phyloP scores from a whole-genome alignment of 805 yeast species.

The Starmerella etchellsii region DNA sequence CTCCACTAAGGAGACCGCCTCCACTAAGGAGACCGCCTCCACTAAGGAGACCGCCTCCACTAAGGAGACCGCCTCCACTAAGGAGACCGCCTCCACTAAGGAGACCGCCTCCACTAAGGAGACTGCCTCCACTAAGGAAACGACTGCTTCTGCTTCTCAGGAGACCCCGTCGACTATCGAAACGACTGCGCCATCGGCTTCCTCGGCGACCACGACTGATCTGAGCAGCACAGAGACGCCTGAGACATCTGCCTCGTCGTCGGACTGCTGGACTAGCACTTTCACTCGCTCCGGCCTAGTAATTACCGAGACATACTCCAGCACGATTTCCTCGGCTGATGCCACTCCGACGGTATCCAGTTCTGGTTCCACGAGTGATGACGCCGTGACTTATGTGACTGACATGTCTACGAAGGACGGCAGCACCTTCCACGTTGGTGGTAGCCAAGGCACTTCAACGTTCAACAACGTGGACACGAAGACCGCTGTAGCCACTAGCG shows the following conservation, averaged over 20 bases:
- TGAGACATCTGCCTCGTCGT: not conserved
- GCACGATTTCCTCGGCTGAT: not conserved
- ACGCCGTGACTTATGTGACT: slow-evolving; percentile 8
- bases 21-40: too few relatives aligned
- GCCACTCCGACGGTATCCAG: not conserved
- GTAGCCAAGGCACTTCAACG: slow-evolving; percentile 1
- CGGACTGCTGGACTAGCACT: slow-evolving; percentile 12
- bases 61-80: too few relatives aligned
- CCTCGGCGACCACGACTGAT: too few relatives aligned
- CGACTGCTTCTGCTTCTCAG: too few relatives aligned
- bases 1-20: too few relatives aligned
- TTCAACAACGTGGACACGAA: not conserved
- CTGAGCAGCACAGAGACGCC: too few relatives aligned
- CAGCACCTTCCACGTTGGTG: slow-evolving; percentile 2
- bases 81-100: too few relatives aligned
- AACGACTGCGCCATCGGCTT: too few relatives aligned
- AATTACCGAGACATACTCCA: slow-evolving; percentile 4
- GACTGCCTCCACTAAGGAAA: too few relatives aligned
- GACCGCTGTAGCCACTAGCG: slow-evolving; percentile 1
- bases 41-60: too few relatives aligned
- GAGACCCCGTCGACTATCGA: too few relatives aligned
- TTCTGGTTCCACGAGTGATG: not conserved
- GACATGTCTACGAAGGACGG: slow-evolving; percentile 6
- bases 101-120: too few relatives aligned
- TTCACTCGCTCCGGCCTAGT: slow-evolving; percentile 6